Evolutionary conservation across 1,139 yeast species (phyloP), one percentile per base, ranked within the genome.

Genomic region (Pichia kudriavzevii): DNA sequence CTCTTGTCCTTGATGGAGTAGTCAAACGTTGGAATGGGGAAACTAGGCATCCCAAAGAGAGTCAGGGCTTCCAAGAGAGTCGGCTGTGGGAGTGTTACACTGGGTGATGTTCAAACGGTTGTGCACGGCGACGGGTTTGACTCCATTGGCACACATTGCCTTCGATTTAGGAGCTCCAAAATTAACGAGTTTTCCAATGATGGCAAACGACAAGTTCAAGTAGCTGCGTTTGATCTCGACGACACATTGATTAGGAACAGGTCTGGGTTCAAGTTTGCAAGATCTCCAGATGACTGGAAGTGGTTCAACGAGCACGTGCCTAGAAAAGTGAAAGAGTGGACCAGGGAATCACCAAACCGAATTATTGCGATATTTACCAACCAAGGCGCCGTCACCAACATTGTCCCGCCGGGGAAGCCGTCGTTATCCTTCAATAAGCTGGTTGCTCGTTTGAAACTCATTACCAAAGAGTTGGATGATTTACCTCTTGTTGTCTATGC

Each of bases 141-240:
- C 7, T 27, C 38, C 6, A 10, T 41, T 9, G 46, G 46, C 2
- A 43, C 45, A 9, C 46, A 43, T 23, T 43, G 42, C 11, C 17
- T 43, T 1, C 15, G 31, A 2, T 26, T 28, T 21, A 29, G 26
- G 6, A 40, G 40, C 3, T 32, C 39, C 8, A n/a, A 12, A 12
- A 29, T 24, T 7, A 22, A 27, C 9, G 14, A 22, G 11, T 9
- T 33, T 3, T 10, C 29, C 12, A 16, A 10, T 22, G 7, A 20
- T 8, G 26, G 15, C 13, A 21, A 19, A 15, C 17, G 11, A 20
- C 5, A 30, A 14, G 4, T 14, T 33, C 15, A 24, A 14, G 53
- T 81, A 1, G 84, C 85, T 0, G 79, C 81, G 0, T 84, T 84
- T 52, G 95, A 84, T 53, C 60, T 84, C 32, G 95, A 84, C 57